A percentile compares a stretch with the other conserved stretches of the same genome.
phyloP scores from a whole-genome alignment of 306 rosid genomes.

The Quercus parvula region DNA sequence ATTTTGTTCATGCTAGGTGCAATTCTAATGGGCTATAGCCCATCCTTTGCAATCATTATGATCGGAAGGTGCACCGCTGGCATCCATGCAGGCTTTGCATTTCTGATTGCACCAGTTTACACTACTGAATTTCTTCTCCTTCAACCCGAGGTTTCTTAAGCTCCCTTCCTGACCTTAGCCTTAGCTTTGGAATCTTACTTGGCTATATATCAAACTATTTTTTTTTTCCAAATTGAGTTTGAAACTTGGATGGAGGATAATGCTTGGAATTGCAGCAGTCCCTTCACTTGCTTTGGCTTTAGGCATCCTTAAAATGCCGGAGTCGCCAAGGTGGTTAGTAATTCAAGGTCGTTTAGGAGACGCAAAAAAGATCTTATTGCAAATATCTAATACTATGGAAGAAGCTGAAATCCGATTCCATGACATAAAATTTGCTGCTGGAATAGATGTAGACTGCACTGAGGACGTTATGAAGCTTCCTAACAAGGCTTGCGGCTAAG shows the following conservation, averaged over 20 bases:
- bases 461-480: slow-evolving; percentile 12
- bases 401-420: slow-evolving; percentile 57
- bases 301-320: slow-evolving; percentile 62
- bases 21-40: slow-evolving; percentile 74
- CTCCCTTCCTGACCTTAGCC: slow-evolving; percentile 67
- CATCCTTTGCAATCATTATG: slow-evolving; percentile 54
- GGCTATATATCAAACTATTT: slow-evolving; percentile 66
- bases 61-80: slow-evolving; percentile 71
- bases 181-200: slow-evolving; percentile 65
- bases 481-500: slow-evolving; percentile 20
- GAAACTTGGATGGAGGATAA: slow-evolving; percentile 74
- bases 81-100: slow-evolving; percentile 72
- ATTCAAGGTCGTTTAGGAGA: slow-evolving; percentile 58
- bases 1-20: slow-evolving; percentile 59
- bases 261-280: slow-evolving; percentile 70
- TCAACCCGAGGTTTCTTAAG: slow-evolving; percentile 52
- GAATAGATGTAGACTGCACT: slow-evolving; percentile 29
- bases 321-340: slow-evolving; percentile 85
- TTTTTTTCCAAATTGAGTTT: slow-evolving; percentile 40
- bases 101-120: slow-evolving; percentile 79
- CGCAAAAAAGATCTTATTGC: slow-evolving; percentile 36
- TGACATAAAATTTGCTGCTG: slow-evolving; percentile 60
- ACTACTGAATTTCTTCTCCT: slow-evolving; percentile 81
- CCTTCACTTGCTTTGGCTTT: slow-evolving; percentile 58
- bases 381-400: slow-evolving; percentile 39